phyloP scores from a whole-genome alignment of 306 rosid genomes.

The Styphnolobium japonicum region DNA sequence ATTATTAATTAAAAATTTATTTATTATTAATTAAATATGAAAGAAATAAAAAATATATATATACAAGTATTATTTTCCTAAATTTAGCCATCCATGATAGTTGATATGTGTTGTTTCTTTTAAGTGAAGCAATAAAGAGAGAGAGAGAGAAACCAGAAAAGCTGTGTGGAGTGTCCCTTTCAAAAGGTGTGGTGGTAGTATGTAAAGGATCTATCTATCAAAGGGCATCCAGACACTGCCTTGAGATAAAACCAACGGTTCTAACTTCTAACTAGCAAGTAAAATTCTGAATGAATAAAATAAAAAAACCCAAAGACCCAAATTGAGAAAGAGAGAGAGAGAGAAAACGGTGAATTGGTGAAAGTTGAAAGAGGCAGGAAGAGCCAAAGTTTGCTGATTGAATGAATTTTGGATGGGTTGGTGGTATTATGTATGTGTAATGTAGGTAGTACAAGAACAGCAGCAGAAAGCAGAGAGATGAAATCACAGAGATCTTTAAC shows the following conservation, averaged over 20 bases:
- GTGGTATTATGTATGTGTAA: background rate
- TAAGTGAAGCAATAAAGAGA: slow-evolving; percentile 33
- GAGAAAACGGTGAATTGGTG: background rate
- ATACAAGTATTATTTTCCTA: too few species aligned
- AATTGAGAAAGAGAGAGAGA: background rate
- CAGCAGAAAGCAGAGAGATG: slow-evolving; percentile 51
- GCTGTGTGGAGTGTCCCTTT: slow-evolving; percentile 41
- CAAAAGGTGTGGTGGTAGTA: slow-evolving; percentile 38
- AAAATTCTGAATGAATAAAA: background rate
- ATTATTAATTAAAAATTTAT: too few species aligned
- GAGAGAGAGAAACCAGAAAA: slow-evolving; percentile 2
- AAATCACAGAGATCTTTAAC: slow-evolving; percentile 60
- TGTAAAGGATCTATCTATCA: slow-evolving; percentile 29
- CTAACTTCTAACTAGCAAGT: slow-evolving; percentile 26
- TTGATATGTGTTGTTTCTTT: slow-evolving; percentile 47
- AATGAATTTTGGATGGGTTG: slow-evolving; percentile 9
- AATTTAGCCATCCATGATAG: slow-evolving; percentile 21
- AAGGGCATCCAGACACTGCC: slow-evolving; percentile 20
- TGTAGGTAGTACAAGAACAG: slow-evolving; percentile 35
- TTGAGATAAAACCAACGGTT: slow-evolving; percentile 25
- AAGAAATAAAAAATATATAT: too few species aligned
- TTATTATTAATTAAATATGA: too few species aligned
- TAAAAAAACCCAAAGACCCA: background rate
- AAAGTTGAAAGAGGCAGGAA: slow-evolving; percentile 2
- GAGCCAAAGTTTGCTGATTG: slow-evolving; percentile 21